Conservation (phyloP, 1,284 basidiomycete genomes). For the Peniophora sp. region DNA sequence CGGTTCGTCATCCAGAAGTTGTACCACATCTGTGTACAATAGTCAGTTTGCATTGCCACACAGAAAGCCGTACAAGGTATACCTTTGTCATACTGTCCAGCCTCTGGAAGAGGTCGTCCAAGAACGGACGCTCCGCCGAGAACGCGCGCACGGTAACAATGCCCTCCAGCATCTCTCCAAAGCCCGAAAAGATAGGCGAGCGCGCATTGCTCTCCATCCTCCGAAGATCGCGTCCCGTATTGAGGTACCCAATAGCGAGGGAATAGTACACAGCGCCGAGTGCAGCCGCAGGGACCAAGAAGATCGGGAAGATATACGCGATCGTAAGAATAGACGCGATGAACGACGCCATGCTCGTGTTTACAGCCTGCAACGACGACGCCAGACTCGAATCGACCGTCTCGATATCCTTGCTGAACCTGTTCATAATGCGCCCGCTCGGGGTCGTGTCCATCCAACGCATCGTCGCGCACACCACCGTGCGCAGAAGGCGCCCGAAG, state of each 20-base stretch:
- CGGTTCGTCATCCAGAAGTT: conserved; percentile 76
- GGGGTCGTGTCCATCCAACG: conserved; percentile 45
- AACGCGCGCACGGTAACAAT: conserved; percentile 88
- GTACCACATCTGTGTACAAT: conserved; percentile 55
- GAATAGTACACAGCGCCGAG: conserved; percentile 57
- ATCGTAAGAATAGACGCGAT: conserved; percentile 60
- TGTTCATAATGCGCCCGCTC: conserved; percentile 53
- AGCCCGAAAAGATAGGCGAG: conserved; percentile 71
- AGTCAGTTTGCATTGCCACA: not conserved
- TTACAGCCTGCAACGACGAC: conserved; percentile 63
- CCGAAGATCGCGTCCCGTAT: conserved; percentile 70
- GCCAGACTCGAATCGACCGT: conserved; percentile 71
- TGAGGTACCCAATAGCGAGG: conserved; percentile 67
- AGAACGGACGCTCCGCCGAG: conserved; percentile 74
- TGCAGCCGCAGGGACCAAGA: conserved; percentile 63
- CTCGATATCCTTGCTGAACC: conserved; percentile 72
- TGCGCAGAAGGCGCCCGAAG: conserved; percentile 47
- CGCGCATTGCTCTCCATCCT: conserved; percentile 71
- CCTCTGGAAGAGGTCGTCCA: conserved; percentile 61
- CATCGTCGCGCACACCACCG: conserved; percentile 59
- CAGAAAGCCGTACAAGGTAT: not conserved
- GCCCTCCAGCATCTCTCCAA: conserved; percentile 73
- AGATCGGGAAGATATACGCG: conserved; percentile 64
- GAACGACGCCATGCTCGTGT: conserved; percentile 66
- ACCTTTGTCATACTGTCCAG: conserved; percentile 62